phyloP scores from a whole-genome alignment of 768 basidiomycete genomes.

The Amylocystis lapponica region DNA sequence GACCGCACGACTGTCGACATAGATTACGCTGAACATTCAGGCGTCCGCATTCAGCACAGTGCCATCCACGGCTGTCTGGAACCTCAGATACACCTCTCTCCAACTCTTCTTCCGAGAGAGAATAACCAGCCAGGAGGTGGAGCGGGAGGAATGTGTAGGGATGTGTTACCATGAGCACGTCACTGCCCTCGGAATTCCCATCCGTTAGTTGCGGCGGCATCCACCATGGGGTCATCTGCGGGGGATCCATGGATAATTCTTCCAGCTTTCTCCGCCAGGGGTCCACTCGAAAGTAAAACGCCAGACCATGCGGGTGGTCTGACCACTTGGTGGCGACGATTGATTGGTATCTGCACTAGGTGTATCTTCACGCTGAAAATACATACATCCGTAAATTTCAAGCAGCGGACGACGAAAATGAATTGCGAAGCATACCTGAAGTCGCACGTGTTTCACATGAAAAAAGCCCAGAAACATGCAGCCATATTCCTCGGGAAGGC shows the following conservation, averaged over 20 bases:
- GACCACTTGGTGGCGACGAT: too few species aligned
- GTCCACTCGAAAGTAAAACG: constrained; percentile 1
- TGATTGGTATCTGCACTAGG: too few species aligned
- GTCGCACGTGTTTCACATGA: constrained; percentile 2
- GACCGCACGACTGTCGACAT: constrained; percentile 7
- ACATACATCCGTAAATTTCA: too few species aligned
- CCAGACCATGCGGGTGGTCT: too few species aligned
- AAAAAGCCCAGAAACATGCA: constrained; percentile 12
- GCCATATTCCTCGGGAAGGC: constrained; percentile 5
- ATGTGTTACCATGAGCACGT: background rate
- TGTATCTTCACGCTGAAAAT: too few species aligned
- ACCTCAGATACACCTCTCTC: constrained; percentile 6
- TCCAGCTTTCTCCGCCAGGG: background rate
- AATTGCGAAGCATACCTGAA: too few species aligned
- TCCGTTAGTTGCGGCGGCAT: background rate
- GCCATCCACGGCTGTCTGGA: constrained; percentile 5
- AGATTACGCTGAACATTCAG: constrained; percentile 12
- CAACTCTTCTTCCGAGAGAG: background rate
- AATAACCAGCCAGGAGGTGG: constrained; percentile 1
- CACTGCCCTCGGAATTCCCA: background rate
- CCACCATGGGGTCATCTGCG: constrained; percentile 1
- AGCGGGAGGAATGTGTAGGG: constrained; percentile 7
- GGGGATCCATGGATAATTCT: background rate
- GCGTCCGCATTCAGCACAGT: constrained; percentile 7
- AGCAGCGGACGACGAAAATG: too few species aligned